Conservation (phyloP, 768 basidiomycete genomes). For the Boletellus emodensis region DNA sequence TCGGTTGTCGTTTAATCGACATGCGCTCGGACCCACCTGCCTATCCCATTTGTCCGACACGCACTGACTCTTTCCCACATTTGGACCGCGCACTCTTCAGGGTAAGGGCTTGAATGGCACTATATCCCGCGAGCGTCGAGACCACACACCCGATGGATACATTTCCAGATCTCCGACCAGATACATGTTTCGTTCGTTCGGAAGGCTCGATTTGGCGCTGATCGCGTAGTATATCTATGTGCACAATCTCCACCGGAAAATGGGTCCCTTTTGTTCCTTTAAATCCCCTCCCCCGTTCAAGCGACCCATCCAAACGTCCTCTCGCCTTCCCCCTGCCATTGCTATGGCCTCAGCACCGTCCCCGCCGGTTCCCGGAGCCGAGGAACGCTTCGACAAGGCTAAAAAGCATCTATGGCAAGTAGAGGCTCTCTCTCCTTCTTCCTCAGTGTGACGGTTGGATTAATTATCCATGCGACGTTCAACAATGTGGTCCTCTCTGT, state of each 20-base stretch:
- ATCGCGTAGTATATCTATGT: conserved; percentile 41
- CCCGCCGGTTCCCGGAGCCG: conserved; percentile 14
- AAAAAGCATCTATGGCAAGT: conserved; percentile 36
- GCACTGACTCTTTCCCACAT: conserved; percentile 34
- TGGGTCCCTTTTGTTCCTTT: conserved; percentile 26
- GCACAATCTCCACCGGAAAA: conserved; percentile 35
- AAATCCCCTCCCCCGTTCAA: conserved; percentile 26
- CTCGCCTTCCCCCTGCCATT: conserved; percentile 16
- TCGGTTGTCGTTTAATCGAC: conserved; percentile 37
- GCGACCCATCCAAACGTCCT: conserved; percentile 22
- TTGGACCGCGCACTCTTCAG: conserved; percentile 28
- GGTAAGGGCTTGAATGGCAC: conserved; percentile 32
- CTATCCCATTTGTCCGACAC: conserved; percentile 31
- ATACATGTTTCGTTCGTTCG: conserved; percentile 34
- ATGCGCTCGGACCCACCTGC: conserved; percentile 36
- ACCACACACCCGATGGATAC: conserved; percentile 32
- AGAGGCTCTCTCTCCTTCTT: conserved; percentile 1
- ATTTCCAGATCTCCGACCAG: conserved; percentile 37
- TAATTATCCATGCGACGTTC: conserved; percentile 10
- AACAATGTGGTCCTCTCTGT: conserved; percentile 10
- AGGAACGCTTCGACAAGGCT: conserved; percentile 34
- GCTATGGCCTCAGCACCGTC: conserved; percentile 26
- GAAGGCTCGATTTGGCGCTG: conserved; percentile 36
- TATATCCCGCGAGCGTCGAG: conserved; percentile 37
- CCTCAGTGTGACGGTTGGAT: conserved; percentile 3